Conservation (phyloP, 176 grass and related monocot species). For the Elaeis guineensis region DNA sequence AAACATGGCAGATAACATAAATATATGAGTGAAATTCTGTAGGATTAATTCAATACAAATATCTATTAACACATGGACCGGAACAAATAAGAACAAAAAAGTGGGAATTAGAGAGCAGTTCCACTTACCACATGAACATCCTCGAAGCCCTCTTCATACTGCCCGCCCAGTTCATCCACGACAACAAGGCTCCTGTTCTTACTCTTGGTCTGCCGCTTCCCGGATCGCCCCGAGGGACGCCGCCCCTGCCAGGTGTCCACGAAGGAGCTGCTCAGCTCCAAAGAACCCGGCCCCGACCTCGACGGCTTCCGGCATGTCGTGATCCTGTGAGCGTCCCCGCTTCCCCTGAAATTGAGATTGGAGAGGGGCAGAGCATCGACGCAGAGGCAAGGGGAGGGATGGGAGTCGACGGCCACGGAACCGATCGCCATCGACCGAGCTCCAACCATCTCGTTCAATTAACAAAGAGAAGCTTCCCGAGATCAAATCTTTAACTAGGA, state of each 20-base stretch:
- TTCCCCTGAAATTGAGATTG: constrained; percentile 9
- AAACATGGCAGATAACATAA: too few species aligned
- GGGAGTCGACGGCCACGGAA: constrained; percentile 21
- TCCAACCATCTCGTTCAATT: background rate
- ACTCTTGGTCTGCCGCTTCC: constrained; percentile 10
- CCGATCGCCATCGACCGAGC: constrained; percentile 24
- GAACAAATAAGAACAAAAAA: background rate
- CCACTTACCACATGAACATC: constrained; percentile 28
- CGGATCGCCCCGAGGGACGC: background rate
- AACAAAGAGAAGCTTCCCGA: too few species aligned
- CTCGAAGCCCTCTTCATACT: constrained; percentile 36
- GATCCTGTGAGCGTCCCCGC: too few species aligned
- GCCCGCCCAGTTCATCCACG: constrained; percentile 31
- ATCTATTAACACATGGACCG: background rate
- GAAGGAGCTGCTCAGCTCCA: constrained; percentile 25
- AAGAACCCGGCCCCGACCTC: constrained; percentile 7
- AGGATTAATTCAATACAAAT: background rate
- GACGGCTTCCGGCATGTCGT: background rate
- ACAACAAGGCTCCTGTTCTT: constrained; percentile 22
- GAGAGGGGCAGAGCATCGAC: background rate
- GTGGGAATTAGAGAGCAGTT: background rate
- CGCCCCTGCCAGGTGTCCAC: constrained; percentile 9
- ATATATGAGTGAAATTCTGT: too few species aligned
- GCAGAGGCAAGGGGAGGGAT: constrained; percentile 18
- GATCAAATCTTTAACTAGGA: background rate